Base-by-base conservation (phyloP, 202 grass and related monocot genomes). In the Hordeum pubiflorum region DNA sequence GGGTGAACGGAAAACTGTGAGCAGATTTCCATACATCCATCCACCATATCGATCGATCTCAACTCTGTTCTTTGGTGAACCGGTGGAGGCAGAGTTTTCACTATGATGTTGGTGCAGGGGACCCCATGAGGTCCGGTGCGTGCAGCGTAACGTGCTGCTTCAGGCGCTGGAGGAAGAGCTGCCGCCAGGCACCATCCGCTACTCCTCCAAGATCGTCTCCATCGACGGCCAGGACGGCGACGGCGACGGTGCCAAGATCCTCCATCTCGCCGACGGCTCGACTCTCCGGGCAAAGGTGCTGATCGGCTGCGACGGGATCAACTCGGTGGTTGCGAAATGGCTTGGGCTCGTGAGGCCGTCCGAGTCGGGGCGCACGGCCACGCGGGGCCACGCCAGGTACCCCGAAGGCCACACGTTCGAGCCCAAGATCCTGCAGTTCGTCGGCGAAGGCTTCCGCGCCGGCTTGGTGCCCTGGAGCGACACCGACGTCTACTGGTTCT, bases 401-500 rank as follows among this genome's bases (percentile, higher is more conserved):
- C 66, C 78, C 9, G 58, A 83, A 14, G 79, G 52, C 71, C 89
- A 88, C 43, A 78, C 74, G 10, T 85, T 88, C 24, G 81, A 83
- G 54, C 68, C 40, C 10, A 41, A 78, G n/a, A 80, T 88, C 33
- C 38, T 81, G n/a, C 85, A 82, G 72, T 69, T 80, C 63, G 57
- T 56, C 18, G 82, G 89, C 6, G 29, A 69, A 56, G 89, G 85
- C 3, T 88, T 64, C 68, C 85, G 86, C 32, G 15, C 59, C 3
- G 89, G 86, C 27, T 10, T 91, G 14, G 12, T 83, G 29, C 82
- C 85, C 43, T 72, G 65, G 20, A 62, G 82, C 13, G 82, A 83
- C 18, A 85, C 34, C 32, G 81, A 14, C 27, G 31, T 88, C 6
- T 91, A 86, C 68, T 91, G 89, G 89, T 91, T 86, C 60, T 88